Evolutionary conservation across 306 rosid genomes (phyloP).

Genomic region (Trichosanthes truncata): DNA sequence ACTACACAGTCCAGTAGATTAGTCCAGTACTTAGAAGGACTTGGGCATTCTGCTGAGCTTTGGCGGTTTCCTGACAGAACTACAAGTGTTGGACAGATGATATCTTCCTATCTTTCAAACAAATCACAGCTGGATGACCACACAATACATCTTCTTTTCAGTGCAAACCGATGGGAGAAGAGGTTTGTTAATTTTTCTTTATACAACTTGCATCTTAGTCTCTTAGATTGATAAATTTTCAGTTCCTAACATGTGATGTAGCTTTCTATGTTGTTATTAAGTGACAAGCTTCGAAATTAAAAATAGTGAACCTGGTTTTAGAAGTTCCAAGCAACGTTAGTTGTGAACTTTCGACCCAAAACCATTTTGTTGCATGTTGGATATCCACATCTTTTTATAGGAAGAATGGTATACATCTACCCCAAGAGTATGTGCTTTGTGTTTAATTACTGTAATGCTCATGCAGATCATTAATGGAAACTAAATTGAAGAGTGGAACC

Average conservation of each 20-base stretch:
- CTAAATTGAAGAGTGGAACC: constrained; percentile 68
- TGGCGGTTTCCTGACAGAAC: constrained; percentile 91
- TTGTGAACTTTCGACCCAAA: not conserved
- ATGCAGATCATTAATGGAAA: constrained; percentile 75
- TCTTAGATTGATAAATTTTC: not conserved
- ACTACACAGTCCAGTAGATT: constrained; percentile 59
- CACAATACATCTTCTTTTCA: constrained; percentile 81
- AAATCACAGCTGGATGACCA: constrained; percentile 79
- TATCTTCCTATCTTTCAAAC: constrained; percentile 76
- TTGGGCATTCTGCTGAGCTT: constrained; percentile 55
- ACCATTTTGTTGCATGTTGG: not conserved
- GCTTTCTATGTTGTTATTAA: not conserved
- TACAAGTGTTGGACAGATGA: constrained; percentile 77
- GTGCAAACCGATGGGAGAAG: constrained; percentile 97
- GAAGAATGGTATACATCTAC: not conserved
- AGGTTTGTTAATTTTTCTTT: constrained; percentile 35
- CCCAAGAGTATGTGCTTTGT: not conserved
- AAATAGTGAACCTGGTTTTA: not conserved
- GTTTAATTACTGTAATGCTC: constrained; percentile 8
- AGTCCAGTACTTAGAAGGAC: constrained; percentile 52
- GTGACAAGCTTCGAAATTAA: not conserved
- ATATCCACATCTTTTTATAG: not conserved
- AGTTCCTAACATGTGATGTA: not conserved
- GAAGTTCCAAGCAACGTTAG: not conserved
- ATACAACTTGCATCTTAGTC: not conserved